A percentile compares a stretch with the other conserved stretches of the same genome.
Evolutionary conservation across 129 eudicot genomes (phyloP).

Genomic region (Centella asiatica): DNA sequence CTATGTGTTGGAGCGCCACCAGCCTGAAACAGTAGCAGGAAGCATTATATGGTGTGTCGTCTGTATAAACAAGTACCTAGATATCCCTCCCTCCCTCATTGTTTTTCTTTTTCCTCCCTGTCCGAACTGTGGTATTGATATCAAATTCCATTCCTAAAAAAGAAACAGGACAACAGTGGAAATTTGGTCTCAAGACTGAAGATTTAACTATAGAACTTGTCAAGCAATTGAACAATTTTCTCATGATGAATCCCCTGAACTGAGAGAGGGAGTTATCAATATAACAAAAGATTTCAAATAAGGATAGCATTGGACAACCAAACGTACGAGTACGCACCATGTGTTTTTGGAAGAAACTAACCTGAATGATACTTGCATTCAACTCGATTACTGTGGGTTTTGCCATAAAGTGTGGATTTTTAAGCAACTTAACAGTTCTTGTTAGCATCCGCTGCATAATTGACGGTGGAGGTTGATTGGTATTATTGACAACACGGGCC

Average conservation of each 20-base stretch:
- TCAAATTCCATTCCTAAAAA: background rate
- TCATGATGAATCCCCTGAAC: no score
- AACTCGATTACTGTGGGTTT: constrained; percentile 77
- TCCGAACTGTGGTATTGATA: background rate
- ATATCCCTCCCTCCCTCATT: no score
- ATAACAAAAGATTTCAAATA: background rate
- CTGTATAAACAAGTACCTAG: background rate
- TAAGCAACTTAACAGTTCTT: constrained; percentile 73
- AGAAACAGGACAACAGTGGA: background rate
- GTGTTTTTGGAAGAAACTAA: constrained; percentile 19
- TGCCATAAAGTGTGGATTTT: constrained; percentile 80
- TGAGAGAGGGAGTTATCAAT: background rate
- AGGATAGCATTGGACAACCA: background rate
- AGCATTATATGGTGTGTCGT: background rate
- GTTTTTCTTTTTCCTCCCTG: no score
- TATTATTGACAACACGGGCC: constrained; percentile 63
- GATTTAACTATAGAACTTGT: background rate
- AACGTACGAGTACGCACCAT: background rate
- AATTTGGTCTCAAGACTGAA: background rate
- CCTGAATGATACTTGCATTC: constrained; percentile 81
- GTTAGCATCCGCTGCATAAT: constrained; percentile 71
- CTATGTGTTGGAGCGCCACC: constrained; percentile 69
- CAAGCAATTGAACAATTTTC: background rate
- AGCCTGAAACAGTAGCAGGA: constrained; percentile 42
- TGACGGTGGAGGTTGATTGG: constrained; percentile 52